Conservation (phyloP, 495 filamentous ascomycete species). For the Jackrogersella minutella region DNA sequence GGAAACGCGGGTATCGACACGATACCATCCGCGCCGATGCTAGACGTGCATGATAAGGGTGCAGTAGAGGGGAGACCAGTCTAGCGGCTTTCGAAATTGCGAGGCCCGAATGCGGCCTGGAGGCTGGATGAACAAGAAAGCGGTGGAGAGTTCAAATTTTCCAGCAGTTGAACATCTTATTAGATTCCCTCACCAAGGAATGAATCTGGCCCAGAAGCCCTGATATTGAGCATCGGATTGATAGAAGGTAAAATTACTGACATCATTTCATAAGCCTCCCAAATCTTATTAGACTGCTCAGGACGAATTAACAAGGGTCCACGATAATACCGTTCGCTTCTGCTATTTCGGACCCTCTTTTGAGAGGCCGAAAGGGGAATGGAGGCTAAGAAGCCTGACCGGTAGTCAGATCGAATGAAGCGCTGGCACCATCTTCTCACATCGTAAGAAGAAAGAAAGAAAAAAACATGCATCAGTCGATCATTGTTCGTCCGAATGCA, state of each 20-base stretch:
- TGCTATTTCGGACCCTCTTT: background rate
- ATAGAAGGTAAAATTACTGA: constrained; percentile 7
- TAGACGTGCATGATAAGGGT: constrained; percentile 31
- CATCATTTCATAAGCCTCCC: background rate
- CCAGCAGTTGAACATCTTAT: constrained; percentile 2
- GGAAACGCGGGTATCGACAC: constrained; percentile 31
- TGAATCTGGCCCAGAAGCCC: background rate
- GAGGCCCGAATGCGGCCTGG: constrained; percentile 32
- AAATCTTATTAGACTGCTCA: constrained; percentile 7
- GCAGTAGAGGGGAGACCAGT: constrained; percentile 22
- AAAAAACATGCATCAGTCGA: constrained; percentile 1
- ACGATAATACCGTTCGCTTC: constrained; percentile 4
- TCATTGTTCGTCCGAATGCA: constrained; percentile 7
- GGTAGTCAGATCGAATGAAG: constrained; percentile 13
- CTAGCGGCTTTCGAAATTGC: constrained; percentile 27
- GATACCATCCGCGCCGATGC: constrained; percentile 31
- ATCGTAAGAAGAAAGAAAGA: constrained; percentile 7
- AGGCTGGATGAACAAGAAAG: constrained; percentile 23
- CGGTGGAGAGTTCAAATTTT: constrained; percentile 16
- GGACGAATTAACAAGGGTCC: background rate
- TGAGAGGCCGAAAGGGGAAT: background rate
- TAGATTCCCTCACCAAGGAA: background rate
- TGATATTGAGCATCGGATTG: constrained; percentile 5
- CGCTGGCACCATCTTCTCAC: constrained; percentile 1
- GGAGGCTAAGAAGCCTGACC: background rate